Conservation (phyloP, 2,329 filamentous ascomycete genomes). For the Lanzia echinophila region DNA sequence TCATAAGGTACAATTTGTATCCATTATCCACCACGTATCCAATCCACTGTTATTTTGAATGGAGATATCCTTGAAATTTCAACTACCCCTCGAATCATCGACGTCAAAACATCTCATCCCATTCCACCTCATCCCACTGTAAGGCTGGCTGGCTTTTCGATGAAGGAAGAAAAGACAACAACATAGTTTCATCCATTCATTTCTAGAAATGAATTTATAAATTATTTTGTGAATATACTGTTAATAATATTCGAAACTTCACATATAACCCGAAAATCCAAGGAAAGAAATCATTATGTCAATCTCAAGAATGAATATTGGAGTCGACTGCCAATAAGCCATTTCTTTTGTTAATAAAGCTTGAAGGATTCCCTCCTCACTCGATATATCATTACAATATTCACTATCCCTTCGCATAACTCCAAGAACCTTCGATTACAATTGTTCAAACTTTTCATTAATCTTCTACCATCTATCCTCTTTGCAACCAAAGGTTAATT, state of each 20-base stretch:
- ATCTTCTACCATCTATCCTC: background rate
- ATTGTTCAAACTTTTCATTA: background rate
- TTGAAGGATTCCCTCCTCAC: constrained; percentile 2
- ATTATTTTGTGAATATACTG: too few relatives aligned
- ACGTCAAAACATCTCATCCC: background rate
- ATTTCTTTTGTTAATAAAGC: constrained; percentile 10
- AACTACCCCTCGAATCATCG: background rate
- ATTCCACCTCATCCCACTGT: background rate
- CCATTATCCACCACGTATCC: too few relatives aligned
- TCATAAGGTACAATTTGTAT: background rate
- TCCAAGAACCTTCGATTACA: background rate
- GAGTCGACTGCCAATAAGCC: constrained; percentile 9
- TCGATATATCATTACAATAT: background rate
- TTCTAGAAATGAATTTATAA: background rate
- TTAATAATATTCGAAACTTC: too few relatives aligned
- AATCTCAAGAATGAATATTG: constrained; percentile 14
- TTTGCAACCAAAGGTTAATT: background rate
- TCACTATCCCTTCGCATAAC: background rate
- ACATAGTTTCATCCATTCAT: background rate
- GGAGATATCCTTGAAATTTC: background rate
- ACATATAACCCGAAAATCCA: constrained; percentile 8
- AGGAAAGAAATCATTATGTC: constrained; percentile 16
- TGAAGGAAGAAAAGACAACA: background rate
- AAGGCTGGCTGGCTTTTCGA: too few relatives aligned
- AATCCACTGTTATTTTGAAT: too few relatives aligned